phyloP scores from a whole-genome alignment of 805 yeast species.

The Metschnikowia kunwiensis region DNA sequence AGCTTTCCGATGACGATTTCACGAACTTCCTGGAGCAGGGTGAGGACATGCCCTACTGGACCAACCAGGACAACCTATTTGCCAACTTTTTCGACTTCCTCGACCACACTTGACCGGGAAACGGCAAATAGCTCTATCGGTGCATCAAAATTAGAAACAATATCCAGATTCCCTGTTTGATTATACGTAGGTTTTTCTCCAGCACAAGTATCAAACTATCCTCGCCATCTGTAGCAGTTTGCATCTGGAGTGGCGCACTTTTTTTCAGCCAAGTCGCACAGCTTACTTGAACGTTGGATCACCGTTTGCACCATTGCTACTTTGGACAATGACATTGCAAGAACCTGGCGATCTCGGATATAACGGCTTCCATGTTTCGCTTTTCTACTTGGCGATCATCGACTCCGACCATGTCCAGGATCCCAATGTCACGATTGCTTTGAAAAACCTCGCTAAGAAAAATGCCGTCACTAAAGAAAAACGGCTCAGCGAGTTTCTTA shows the following conservation, averaged over 20 bases:
- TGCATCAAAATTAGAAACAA: too few relatives aligned
- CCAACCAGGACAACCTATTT: conserved; percentile 16
- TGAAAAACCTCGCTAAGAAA: conserved; percentile 73
- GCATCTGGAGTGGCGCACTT: not conserved
- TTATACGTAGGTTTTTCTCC: too few relatives aligned
- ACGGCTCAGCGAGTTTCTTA: conserved; percentile 53
- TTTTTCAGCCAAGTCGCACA: not conserved
- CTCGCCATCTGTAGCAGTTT: not conserved
- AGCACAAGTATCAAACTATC: too few relatives aligned
- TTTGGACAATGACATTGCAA: conserved; percentile 6
- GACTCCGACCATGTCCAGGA: conserved; percentile 39
- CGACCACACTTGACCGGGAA: conserved; percentile 3
- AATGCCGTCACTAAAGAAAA: conserved; percentile 85
- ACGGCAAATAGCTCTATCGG: too few relatives aligned
- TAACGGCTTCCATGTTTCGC: conserved; percentile 31
- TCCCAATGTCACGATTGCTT: conserved; percentile 58
- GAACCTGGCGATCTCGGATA: conserved; percentile 20
- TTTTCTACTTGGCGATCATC: conserved; percentile 77
- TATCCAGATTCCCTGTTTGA: too few relatives aligned
- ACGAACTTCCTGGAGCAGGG: conserved; percentile 8
- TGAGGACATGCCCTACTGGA: conserved; percentile 10
- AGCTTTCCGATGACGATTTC: conserved; percentile 9
- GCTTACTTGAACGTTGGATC: not conserved
- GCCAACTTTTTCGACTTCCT: conserved; percentile 17
- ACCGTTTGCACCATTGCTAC: conserved; percentile 2